Evolutionary conservation across 371 early-diverging fungal species (phyloP), one percentile per base, ranked within the genome.

Genomic region (Cladochytrium tenue): DNA sequence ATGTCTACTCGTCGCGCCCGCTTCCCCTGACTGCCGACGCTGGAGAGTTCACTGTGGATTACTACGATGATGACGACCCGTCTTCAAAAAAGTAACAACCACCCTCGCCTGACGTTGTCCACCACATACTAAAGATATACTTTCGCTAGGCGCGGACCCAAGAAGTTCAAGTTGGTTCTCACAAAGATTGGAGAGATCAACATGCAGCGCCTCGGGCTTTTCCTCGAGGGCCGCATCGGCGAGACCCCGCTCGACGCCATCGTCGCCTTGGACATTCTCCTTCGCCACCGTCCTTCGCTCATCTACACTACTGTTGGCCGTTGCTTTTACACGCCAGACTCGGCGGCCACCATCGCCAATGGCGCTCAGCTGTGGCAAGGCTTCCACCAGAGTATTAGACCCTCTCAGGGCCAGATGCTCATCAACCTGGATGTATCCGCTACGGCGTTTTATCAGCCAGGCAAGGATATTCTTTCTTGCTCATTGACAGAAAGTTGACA

Each of bases 331-430:
- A 92, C 90, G 2, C 83, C 88, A 20, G 80, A 81, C n/a, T 86
- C 87, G 32, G 77, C 83, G 0, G 69, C 74, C 27, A 58, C 75
- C 0, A 81, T 87, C 32, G 81, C 80, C 35, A 90, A 90, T 53
- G 95, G 93, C 28, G 81, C 89, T n/a, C 93, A 93, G 76, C 86
- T 93, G 3, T 94, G 95, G 94, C 89, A 89, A 68, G 97, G 97
- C 13, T 93, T 87, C 76, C 93, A 92, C 65, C 93, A 93, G 69
- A 90, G 91, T 28, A 86, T 92, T 26, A 81, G 90, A 5, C 90
- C 95, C 15, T 81, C 89, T 58, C 43, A 74, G 1, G 89, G 91
- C 74, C 80, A 75, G 62, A 77, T 92, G 72, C 76, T 88, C 59
- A 77, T 95, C 55, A 95, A 96, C 71, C 64, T 94, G 63, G 95